Conservation (phyloP, 805 yeast genomes). For the Kodamaea laetipori region DNA sequence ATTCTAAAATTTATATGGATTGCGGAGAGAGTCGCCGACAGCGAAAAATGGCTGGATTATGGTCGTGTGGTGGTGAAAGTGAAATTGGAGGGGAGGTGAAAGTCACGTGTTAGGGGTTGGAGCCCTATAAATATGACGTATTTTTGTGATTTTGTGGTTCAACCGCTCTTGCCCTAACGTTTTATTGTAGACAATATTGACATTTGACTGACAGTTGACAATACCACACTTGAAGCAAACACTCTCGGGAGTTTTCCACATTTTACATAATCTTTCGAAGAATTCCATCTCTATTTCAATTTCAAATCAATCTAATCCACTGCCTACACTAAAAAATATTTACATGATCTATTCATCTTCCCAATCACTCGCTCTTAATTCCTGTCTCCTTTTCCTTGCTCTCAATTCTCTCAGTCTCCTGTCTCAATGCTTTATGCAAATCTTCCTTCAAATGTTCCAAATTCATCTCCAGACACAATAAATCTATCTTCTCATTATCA, state of each 20-base stretch:
- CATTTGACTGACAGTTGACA: no score
- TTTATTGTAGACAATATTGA: no score
- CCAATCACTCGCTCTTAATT: no score
- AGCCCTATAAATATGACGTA: constrained; percentile 6
- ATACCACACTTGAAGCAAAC: no score
- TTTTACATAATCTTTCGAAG: no score
- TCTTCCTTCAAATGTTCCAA: constrained; percentile 46
- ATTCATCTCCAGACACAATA: constrained; percentile 46
- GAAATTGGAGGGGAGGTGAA: constrained; percentile 9
- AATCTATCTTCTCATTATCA: constrained; percentile 47
- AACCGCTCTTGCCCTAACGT: no score
- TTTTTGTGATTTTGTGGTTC: no score
- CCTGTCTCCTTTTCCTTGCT: constrained; percentile 16
- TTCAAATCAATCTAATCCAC: no score
- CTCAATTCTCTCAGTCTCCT: constrained; percentile 43
- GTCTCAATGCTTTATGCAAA: constrained; percentile 54
- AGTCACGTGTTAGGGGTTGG: constrained; percentile 11
- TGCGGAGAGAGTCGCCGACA: constrained; percentile 8
- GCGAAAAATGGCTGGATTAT: constrained; percentile 3
- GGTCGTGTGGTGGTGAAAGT: constrained; percentile 28
- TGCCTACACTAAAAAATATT: no score
- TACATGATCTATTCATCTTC: no score
- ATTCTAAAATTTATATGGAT: constrained; percentile 17
- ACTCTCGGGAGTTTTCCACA: not conserved
- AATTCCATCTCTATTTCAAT: no score